Evolutionary conservation across 306 rosid species (phyloP).

Genomic region (Hippophae tibetana): DNA sequence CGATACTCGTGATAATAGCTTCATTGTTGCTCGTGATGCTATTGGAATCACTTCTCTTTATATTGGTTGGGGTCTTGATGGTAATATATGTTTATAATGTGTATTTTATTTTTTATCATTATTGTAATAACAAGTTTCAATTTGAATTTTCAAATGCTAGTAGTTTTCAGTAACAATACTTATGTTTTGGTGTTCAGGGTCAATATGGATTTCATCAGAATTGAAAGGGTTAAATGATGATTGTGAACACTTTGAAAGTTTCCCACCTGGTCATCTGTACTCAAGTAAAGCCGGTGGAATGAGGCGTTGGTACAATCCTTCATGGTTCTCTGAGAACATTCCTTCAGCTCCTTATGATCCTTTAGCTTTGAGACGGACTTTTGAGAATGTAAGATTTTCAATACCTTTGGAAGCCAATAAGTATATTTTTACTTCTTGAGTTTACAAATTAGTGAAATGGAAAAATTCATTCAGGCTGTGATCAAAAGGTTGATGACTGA

Average conservation of each 20-base stretch:
- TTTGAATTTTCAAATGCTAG: not conserved
- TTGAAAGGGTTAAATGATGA: slow-evolving; percentile 84
- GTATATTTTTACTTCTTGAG: no score
- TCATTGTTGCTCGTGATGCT: slow-evolving; percentile 95
- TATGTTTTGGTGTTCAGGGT: slow-evolving; percentile 39
- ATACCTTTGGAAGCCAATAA: not conserved
- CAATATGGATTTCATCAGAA: slow-evolving; percentile 89
- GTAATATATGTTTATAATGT: slow-evolving; percentile 22
- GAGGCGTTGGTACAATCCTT: slow-evolving; percentile 83
- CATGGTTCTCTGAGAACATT: slow-evolving; percentile 78
- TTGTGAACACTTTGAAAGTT: slow-evolving; percentile 75
- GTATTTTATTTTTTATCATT: not conserved
- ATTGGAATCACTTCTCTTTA: slow-evolving; percentile 90
- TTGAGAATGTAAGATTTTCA: slow-evolving; percentile 49
- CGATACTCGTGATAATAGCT: slow-evolving; percentile 91
- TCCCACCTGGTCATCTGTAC: slow-evolving; percentile 94
- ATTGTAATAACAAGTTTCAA: no score
- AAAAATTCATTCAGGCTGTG: slow-evolving; percentile 52
- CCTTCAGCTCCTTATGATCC: slow-evolving; percentile 89
- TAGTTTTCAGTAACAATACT: not conserved
- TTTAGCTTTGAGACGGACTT: slow-evolving; percentile 57
- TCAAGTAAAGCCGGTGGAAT: slow-evolving; percentile 75
- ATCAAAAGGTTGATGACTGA: slow-evolving; percentile 93
- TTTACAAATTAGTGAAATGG: slow-evolving; percentile 11
- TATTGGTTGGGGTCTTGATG: slow-evolving; percentile 97